Evolutionary conservation across 2,329 filamentous ascomycete genomes (phyloP).

Genomic region (Eutypa lata): DNA sequence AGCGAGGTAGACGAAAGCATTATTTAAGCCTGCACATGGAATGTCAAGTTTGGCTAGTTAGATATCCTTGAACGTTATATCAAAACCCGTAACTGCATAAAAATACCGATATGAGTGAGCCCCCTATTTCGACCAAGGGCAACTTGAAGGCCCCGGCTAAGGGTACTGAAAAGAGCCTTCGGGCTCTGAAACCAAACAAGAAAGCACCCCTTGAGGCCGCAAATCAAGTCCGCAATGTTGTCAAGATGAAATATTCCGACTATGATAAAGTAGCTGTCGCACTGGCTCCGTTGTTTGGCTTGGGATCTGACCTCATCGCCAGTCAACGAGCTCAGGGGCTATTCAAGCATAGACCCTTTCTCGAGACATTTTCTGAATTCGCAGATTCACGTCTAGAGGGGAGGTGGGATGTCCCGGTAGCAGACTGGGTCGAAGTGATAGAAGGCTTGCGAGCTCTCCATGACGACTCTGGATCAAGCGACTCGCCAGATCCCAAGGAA

Average conservation of each 20-base stretch:
- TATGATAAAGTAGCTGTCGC: constrained; percentile 13
- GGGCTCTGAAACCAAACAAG: constrained; percentile 7
- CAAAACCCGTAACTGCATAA: no score
- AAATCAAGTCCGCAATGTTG: constrained; percentile 11
- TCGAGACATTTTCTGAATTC: constrained; percentile 15
- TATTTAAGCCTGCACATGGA: no score
- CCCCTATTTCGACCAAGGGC: no score
- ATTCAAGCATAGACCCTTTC: constrained; percentile 14
- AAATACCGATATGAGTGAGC: no score
- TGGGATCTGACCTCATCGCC: constrained; percentile 15
- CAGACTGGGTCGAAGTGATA: constrained; percentile 12
- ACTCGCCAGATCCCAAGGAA: neutral
- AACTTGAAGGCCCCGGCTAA: neutral
- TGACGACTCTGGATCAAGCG: constrained; percentile 2
- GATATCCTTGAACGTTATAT: no score
- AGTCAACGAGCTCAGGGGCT: constrained; percentile 14
- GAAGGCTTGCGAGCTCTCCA: constrained; percentile 6
- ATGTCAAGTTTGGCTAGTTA: no score
- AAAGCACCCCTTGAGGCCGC: constrained; percentile 12
- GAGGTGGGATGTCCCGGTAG: constrained; percentile 12
- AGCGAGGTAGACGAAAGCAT: no score
- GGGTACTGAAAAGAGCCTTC: neutral
- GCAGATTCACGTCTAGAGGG: constrained; percentile 4
- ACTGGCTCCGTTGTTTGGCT: constrained; percentile 19
- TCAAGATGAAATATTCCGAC: constrained; percentile 13